A percentile compares a stretch with the other conserved stretches of the same genome.
These are phyloP conservation scores for Pharnaceum exiguum DNA, from an alignment of 148 eudicot genomes.

Conservation along the genomic window DNA sequence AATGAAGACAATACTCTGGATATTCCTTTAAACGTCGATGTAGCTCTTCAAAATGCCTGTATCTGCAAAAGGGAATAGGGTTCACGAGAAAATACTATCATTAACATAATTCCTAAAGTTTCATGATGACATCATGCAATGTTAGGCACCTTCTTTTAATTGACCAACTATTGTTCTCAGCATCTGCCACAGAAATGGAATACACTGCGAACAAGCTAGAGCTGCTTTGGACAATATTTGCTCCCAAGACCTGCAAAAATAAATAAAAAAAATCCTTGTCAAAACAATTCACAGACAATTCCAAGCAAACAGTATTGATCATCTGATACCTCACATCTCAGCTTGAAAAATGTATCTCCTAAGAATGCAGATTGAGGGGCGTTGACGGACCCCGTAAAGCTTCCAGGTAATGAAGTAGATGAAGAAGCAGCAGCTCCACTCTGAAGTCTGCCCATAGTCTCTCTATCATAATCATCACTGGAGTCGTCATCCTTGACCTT, in stretches of 20 bases:
- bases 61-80: conserved; percentile 37
- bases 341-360: conserved; percentile 69
- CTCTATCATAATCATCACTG: conserved; percentile 78
- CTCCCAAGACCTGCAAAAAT: conserved; percentile 76
- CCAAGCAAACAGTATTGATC: conserved; percentile 7
- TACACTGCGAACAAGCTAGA: conserved; percentile 88
- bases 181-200: conserved; percentile 81
- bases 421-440: conserved; percentile 79
- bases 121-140: conserved; percentile 2
- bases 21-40: conserved; percentile 91
- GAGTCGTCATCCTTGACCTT: conserved; percentile 56
- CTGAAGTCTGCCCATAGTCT: conserved; percentile 50
- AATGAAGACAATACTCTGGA: conserved; percentile 81
- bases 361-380: conserved; percentile 42
- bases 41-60: conserved; percentile 96
- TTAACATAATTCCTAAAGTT: background rate
- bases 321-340: conserved; percentile 85
- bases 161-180: conserved; percentile 80
- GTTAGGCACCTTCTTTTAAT: conserved; percentile 86
- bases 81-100: conserved; percentile 11
- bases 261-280: conserved; percentile 6
- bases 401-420: conserved; percentile 52
- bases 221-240: conserved; percentile 87
- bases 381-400: conserved; percentile 34
- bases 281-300: background rate